phyloP scores from a whole-genome alignment of 345 rosid species.

The Lepidium aucheri region DNA sequence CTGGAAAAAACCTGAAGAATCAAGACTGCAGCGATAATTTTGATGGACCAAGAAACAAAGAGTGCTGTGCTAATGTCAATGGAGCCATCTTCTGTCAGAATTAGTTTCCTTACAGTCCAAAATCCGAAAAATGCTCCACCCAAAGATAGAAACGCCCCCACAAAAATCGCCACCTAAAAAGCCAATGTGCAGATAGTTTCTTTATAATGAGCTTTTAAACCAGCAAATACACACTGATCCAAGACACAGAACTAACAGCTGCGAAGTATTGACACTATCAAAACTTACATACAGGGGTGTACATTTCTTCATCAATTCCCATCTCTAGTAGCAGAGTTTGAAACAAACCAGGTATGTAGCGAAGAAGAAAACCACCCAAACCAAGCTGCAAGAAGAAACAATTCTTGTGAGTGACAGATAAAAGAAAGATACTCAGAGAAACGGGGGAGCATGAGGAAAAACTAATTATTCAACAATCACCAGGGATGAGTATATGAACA shows the following conservation, averaged over 20 bases:
- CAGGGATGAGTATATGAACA: constrained; percentile 67
- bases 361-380: constrained; percentile 76
- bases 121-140: constrained; percentile 97
- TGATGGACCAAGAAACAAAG: constrained; percentile 79
- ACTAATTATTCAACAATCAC: constrained; percentile 36
- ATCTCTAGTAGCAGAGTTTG: constrained; percentile 56
- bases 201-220: not conserved
- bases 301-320: constrained; percentile 91
- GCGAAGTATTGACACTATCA: constrained; percentile 14
- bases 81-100: constrained; percentile 78
- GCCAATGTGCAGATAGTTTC: no score
- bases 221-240: not conserved
- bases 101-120: constrained; percentile 80
- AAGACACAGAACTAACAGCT: not conserved
- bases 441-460: not conserved
- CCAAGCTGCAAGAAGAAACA: constrained; percentile 50
- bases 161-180: constrained; percentile 63
- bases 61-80: constrained; percentile 60
- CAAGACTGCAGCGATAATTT: constrained; percentile 53
- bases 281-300: constrained; percentile 97
- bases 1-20: constrained; percentile 65
- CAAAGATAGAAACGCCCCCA: constrained; percentile 57
- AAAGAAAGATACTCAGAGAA: not conserved
- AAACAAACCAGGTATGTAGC: constrained; percentile 59
- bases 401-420: not conserved